phyloP scores from a whole-genome alignment of 2,329 filamentous ascomycete genomes.

The Apiospora arundinis region DNA sequence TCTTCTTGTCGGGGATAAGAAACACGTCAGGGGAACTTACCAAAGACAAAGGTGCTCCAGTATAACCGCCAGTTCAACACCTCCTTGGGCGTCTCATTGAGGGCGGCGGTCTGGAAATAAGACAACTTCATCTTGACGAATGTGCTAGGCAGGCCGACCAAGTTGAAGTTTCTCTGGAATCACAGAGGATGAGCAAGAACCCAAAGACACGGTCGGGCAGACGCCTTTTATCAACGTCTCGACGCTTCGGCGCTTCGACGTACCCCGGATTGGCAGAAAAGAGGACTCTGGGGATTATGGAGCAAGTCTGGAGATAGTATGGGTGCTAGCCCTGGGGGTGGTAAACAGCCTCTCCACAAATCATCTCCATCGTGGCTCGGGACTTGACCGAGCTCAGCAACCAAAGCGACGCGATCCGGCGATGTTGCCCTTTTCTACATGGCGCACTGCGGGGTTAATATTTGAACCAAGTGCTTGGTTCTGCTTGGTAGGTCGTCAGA shows the following conservation, averaged over 20 bases:
- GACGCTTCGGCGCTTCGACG: too few species aligned
- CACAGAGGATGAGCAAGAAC: not conserved
- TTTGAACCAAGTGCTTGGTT: not conserved
- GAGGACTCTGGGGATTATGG: slow-evolving; percentile 16
- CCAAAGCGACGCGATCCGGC: not conserved
- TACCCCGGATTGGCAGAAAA: slow-evolving; percentile 1
- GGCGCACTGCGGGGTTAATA: not conserved
- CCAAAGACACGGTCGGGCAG: not conserved
- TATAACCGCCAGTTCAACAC: slow-evolving; percentile 65
- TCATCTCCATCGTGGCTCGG: not conserved
- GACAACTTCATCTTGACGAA: slow-evolving; percentile 12
- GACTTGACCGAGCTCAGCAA: not conserved
- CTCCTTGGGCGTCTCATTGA: slow-evolving; percentile 44
- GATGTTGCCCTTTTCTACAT: not conserved
- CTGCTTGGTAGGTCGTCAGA: not conserved
- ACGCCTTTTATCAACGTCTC: not conserved
- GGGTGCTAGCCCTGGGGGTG: not conserved
- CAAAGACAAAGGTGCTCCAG: slow-evolving; percentile 29
- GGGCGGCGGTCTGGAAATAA: not conserved
- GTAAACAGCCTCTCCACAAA: not conserved
- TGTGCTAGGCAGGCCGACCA: not conserved
- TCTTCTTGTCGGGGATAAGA: slow-evolving; percentile 31
- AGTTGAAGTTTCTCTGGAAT: not conserved
- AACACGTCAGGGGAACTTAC: slow-evolving; percentile 44
- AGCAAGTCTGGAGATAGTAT: not conserved